Percentiles rank a stretch among this genome's conserved stretches.
These are phyloP conservation scores for Colletotrichum limetticola DNA, from an alignment of 2,329 filamentous ascomycete genomes.

Conservation along the genomic window DNA sequence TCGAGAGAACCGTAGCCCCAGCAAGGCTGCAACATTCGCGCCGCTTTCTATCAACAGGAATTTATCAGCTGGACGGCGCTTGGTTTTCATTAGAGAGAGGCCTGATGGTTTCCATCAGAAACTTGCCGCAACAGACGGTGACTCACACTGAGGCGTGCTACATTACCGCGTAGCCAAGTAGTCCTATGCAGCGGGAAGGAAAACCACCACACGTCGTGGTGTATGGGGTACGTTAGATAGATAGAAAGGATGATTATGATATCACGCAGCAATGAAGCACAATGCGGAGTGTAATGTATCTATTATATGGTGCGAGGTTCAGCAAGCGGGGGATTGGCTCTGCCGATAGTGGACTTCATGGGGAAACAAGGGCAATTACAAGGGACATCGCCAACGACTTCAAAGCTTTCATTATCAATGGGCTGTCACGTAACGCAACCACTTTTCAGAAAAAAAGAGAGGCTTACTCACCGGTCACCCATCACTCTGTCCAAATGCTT, in stretches of 20 bases:
- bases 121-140: not conserved
- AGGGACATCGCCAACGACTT: not conserved
- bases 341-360: no score
- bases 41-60: not conserved
- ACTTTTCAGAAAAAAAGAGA: not conserved
- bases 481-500: slow-evolving; percentile 14
- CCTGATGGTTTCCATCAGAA: not conserved
- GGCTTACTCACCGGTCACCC: not conserved
- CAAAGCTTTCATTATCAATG: not conserved
- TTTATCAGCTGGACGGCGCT: not conserved
- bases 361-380: no score
- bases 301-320: no score
- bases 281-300: no score
- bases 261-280: not conserved
- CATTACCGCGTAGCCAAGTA: not conserved
- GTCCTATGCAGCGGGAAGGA: not conserved
- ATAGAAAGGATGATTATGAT: not conserved
- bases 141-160: not conserved
- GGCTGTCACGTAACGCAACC: not conserved
- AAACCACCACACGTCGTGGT: not conserved
- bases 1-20: no score
- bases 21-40: no score
- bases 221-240: not conserved
- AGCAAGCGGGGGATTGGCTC: no score
- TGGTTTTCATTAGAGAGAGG: not conserved